Evolutionary conservation across 176 grass and related monocot genomes (phyloP).

Genomic region (Oryza coarctata): DNA sequence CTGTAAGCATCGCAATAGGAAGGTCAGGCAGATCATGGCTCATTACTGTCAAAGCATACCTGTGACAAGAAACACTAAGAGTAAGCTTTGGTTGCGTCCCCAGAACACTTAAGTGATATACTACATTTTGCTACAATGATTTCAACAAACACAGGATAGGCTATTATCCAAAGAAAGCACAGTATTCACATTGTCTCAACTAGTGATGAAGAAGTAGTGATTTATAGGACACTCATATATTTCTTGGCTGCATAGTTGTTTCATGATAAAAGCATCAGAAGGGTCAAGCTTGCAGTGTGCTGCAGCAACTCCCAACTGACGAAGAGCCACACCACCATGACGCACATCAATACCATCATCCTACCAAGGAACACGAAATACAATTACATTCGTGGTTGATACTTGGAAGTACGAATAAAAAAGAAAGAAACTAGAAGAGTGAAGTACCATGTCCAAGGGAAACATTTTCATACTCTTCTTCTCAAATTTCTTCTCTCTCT

Average conservation of each 20-base stretch:
- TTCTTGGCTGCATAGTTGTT: slow-evolving; percentile 85
- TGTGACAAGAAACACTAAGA: slow-evolving; percentile 18
- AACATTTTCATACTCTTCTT: slow-evolving; percentile 74
- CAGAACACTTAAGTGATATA: not conserved
- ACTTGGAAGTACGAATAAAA: not conserved
- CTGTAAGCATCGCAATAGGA: slow-evolving; percentile 72
- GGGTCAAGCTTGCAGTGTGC: slow-evolving; percentile 74
- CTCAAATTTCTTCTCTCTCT: slow-evolving; percentile 71
- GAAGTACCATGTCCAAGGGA: slow-evolving; percentile 76
- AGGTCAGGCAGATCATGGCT: slow-evolving; percentile 59
- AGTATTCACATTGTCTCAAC: not conserved
- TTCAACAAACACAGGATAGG: not conserved
- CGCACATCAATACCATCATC: slow-evolving; percentile 68
- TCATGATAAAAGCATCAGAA: slow-evolving; percentile 52
- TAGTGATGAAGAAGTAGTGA: not conserved
- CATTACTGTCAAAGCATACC: slow-evolving; percentile 89
- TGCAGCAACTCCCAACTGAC: slow-evolving; percentile 55
- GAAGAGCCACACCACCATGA: slow-evolving; percentile 44
- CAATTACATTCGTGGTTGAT: not conserved
- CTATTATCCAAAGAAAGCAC: not conserved
- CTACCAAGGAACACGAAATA: slow-evolving; percentile 25
- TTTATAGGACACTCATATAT: slow-evolving; percentile 57
- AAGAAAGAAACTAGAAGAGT: not conserved
- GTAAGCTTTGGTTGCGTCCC: not conserved
- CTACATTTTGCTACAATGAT: not conserved